Conservation (phyloP, 495 filamentous ascomycete genomes). For the Penicillium coprophilum region DNA sequence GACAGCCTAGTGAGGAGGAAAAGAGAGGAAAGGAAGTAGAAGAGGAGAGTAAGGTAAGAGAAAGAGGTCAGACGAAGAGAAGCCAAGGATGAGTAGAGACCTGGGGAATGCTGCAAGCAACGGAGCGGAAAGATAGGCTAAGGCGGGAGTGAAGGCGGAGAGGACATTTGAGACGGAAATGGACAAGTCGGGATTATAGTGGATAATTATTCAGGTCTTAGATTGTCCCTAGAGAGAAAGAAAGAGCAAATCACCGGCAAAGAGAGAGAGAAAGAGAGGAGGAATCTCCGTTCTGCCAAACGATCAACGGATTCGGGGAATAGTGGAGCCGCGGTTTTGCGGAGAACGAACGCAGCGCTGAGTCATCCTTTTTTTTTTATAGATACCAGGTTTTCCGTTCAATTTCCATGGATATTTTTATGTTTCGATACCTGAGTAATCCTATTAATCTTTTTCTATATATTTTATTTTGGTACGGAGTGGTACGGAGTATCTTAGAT, state of each 20-base stretch:
- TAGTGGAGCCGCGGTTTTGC: slow-evolving; percentile 36
- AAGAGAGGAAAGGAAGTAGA: slow-evolving; percentile 17
- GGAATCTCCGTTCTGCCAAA: slow-evolving; percentile 20
- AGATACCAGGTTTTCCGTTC: not conserved
- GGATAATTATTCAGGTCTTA: not conserved
- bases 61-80: slow-evolving; percentile 15
- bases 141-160: slow-evolving; percentile 14
- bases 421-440: too few species aligned
- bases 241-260: slow-evolving; percentile 8
- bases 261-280: slow-evolving; percentile 19
- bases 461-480: not conserved
- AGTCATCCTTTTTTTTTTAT: slow-evolving; percentile 3
- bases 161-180: slow-evolving; percentile 13
- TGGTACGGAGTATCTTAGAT: not conserved
- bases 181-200: not conserved
- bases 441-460: not conserved
- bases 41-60: slow-evolving; percentile 20
- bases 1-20: slow-evolving; percentile 13
- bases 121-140: slow-evolving; percentile 13
- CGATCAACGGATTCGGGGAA: slow-evolving; percentile 37
- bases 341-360: slow-evolving; percentile 27
- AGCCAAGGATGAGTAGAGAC: slow-evolving; percentile 10
- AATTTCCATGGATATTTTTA: too few species aligned
- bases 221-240: not conserved
- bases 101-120: slow-evolving; percentile 14